Evolutionary conservation across 106 monocot species (phyloP).

Genomic region (Dactylorhiza incarnata): DNA sequence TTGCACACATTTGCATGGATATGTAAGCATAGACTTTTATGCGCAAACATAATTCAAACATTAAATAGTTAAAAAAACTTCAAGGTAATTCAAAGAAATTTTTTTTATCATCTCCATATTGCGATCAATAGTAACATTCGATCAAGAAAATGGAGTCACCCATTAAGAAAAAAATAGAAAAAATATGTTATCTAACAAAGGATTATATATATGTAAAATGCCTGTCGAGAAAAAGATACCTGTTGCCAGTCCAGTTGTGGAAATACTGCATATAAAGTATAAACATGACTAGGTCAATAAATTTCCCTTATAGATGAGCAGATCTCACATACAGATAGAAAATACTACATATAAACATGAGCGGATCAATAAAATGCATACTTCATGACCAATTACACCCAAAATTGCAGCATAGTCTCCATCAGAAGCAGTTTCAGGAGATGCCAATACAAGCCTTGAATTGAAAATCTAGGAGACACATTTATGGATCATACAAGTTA

Average conservation of each 20-base stretch:
- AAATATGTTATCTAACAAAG: not conserved
- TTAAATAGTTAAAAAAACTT: not conserved
- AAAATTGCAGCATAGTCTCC: conserved; percentile 97
- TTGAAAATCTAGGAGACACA: conserved; percentile 67
- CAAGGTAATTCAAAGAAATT: not conserved
- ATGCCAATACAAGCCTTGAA: conserved; percentile 92
- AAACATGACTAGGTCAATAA: not conserved
- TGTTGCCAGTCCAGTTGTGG: conserved; percentile 99
- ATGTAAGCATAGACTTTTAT: not conserved
- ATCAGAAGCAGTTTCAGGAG: conserved; percentile 96
- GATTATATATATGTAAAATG: not conserved
- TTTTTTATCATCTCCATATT: not conserved
- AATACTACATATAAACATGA: not conserved
- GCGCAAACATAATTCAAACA: not conserved
- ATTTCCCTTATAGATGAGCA: not conserved
- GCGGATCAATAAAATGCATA: conserved; percentile 10
- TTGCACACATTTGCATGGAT: no score
- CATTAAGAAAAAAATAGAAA: not conserved
- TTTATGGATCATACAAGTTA: not conserved
- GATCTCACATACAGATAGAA: not conserved
- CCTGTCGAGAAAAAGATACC: conserved; percentile 28
- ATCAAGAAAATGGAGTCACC: not conserved
- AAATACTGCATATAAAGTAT: conserved; percentile 77
- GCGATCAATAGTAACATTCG: not conserved
- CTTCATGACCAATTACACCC: conserved; percentile 98